Evolutionary conservation across 1,284 basidiomycete species (phyloP), one percentile per base, ranked within the genome.

Genomic region (Ceratorhiza oryzae-sativae): DNA sequence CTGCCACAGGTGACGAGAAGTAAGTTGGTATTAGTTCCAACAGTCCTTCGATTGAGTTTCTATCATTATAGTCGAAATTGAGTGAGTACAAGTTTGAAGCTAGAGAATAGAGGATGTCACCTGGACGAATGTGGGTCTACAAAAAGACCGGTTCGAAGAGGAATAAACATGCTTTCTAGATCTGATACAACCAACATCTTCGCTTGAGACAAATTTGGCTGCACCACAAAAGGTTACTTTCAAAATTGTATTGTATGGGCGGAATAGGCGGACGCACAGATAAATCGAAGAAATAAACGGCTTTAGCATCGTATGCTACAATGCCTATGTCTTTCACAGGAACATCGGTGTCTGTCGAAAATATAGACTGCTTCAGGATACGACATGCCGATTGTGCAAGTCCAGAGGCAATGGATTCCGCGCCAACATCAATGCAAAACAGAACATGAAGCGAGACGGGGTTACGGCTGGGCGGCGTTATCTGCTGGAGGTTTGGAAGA

Each of bases 221-320:
- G 74, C 46, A 48, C 67, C 60, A 72, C 73, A 73, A 36, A 77
- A 70, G 3, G 53, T 55, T 36, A 55, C 34, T 71, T 63, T 76
- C 77, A 51, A 13, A n/a, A 36, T 32, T 63, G 74, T 67, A 70
- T 46, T 49, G 51, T 30, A 72, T 48, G 39, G 63, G 53, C 18
- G 73, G 59, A 73, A 34, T 67, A 58, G n/a, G 42, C 56, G 62
- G 59, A 79, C 91, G 84, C 81, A 96, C 92, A 78, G 90, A 88
- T 73, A 99, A 83, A 78, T 97, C 90, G 81, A 95, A 95, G 79
- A 98, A 97, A 77, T 98, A 94, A 23, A 99, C 82, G 1, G 88
- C 84, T 56, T 85, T 70, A 15, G 65, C 82, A 78, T 97, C 95
- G 77, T 92, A 97, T 0, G 95, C 94, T 49, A 98, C 76, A 75